phyloP scores from a whole-genome alignment of 129 eudicot species.

The Oenanthe sinensis region DNA sequence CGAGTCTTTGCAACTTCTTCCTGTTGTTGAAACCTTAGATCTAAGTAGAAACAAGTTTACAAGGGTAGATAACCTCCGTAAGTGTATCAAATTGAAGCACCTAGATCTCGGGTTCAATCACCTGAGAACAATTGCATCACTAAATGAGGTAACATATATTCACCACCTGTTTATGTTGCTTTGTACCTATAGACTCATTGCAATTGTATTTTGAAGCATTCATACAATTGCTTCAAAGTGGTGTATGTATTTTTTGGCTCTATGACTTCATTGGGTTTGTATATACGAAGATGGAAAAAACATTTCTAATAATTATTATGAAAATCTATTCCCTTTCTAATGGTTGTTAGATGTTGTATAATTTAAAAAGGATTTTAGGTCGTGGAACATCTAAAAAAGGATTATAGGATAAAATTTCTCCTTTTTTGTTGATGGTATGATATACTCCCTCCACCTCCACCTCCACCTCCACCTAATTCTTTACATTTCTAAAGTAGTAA shows the following conservation, averaged over 20 bases:
- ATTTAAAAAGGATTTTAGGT: not conserved
- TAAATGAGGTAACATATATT: constrained; percentile 49
- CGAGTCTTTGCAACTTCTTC: constrained; percentile 88
- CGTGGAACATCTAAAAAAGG: not conserved
- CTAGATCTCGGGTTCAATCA: constrained; percentile 91
- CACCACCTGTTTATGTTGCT: constrained; percentile 7
- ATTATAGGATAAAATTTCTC: not conserved
- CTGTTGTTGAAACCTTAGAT: constrained; percentile 85
- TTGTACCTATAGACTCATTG: not conserved
- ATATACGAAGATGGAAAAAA: not conserved
- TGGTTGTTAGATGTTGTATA: not conserved
- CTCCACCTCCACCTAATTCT: not conserved
- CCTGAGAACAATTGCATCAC: constrained; percentile 56
- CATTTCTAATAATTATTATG: not conserved
- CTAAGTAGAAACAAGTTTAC: constrained; percentile 87
- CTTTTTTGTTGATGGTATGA: not conserved
- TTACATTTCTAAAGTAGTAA: not conserved
- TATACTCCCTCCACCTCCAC: not conserved
- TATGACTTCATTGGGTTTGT: not conserved
- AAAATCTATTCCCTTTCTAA: not conserved
- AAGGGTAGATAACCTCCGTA: constrained; percentile 77
- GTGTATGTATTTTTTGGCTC: not conserved
- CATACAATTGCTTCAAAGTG: not conserved
- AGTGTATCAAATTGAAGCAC: constrained; percentile 64
- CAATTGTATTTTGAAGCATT: not conserved